These are phyloP conservation scores for Candida pseudoviswanathii DNA, from an alignment of 1,139 yeast genomes.

Conservation along the genomic window DNA sequence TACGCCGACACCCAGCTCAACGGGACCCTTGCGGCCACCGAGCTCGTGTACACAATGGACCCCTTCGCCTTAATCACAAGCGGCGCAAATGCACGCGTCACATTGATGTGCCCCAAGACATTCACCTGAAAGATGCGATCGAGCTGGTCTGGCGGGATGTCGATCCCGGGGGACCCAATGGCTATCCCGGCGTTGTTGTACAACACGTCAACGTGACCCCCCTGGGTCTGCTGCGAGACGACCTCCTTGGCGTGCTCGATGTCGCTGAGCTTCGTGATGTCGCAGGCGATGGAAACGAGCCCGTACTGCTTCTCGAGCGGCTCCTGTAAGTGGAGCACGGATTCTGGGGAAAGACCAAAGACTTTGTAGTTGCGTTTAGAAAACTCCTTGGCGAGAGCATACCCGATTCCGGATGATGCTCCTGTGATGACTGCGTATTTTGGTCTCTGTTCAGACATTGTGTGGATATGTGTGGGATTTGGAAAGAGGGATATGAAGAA, in stretches of 20 bases:
- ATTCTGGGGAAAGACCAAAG: conserved; percentile 33
- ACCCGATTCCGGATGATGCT: conserved; percentile 46
- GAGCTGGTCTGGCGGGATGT: conserved; percentile 28
- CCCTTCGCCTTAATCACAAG: conserved; percentile 37
- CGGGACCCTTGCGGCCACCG: conserved; percentile 39
- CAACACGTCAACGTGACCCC: conserved; percentile 32
- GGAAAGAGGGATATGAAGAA: too few relatives aligned
- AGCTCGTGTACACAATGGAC: conserved; percentile 36
- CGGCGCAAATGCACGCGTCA: conserved; percentile 35
- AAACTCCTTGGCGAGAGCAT: conserved; percentile 29
- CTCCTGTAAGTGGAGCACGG: conserved; percentile 25
- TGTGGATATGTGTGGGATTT: too few relatives aligned
- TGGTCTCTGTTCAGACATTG: too few relatives aligned
- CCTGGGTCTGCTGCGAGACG: conserved; percentile 24
- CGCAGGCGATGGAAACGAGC: conserved; percentile 33
- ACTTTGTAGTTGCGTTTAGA: conserved; percentile 36
- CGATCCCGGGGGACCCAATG: conserved; percentile 35
- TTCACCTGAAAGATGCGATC: conserved; percentile 33
- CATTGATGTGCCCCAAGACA: conserved; percentile 39
- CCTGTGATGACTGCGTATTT: conserved; percentile 39
- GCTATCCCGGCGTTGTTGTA: conserved; percentile 40
- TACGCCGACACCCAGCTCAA: conserved; percentile 39
- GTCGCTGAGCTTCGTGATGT: conserved; percentile 32
- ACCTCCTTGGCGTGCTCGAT: conserved; percentile 25
- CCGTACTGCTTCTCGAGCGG: conserved; percentile 32